Evolutionary conservation across 2,329 filamentous ascomycete species (phyloP).

Genomic region (Hymenoscyphus scutula): DNA sequence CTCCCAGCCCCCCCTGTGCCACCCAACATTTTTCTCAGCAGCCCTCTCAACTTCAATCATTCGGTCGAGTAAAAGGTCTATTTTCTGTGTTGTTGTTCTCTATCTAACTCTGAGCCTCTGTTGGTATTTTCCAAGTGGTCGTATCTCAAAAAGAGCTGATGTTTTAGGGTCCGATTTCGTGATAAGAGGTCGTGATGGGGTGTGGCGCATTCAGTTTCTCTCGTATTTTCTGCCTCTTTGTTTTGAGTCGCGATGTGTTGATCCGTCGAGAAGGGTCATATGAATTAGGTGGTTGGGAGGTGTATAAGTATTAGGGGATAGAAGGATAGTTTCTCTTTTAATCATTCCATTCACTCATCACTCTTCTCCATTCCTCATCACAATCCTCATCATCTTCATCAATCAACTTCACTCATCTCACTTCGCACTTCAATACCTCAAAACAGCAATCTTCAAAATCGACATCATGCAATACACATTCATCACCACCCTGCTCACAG

Average conservation of each 20-base stretch:
- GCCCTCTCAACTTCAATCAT: neutral
- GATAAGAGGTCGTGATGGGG: neutral
- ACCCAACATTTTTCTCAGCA: neutral
- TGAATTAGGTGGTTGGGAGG: conserved; percentile 1
- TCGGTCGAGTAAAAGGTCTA: neutral
- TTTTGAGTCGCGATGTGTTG: neutral
- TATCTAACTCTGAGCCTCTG: neutral
- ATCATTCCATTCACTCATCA: neutral
- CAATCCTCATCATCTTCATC: neutral
- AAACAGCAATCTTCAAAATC: neutral
- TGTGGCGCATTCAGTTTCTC: neutral
- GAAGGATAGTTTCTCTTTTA: neutral
- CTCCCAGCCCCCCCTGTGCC: neutral
- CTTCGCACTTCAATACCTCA: neutral
- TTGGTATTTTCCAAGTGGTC: neutral
- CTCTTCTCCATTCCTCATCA: neutral
- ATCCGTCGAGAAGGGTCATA: neutral
- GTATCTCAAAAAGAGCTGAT: neutral
- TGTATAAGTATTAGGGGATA: neutral
- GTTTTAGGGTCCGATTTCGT: neutral
- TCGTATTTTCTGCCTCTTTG: neutral
- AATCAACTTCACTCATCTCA: neutral
- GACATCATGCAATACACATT: neutral
- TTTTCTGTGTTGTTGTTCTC: neutral
- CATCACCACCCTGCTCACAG: neutral